Base-by-base conservation (phyloP, 805 yeast genomes). In the Spathaspora sp. region DNA sequence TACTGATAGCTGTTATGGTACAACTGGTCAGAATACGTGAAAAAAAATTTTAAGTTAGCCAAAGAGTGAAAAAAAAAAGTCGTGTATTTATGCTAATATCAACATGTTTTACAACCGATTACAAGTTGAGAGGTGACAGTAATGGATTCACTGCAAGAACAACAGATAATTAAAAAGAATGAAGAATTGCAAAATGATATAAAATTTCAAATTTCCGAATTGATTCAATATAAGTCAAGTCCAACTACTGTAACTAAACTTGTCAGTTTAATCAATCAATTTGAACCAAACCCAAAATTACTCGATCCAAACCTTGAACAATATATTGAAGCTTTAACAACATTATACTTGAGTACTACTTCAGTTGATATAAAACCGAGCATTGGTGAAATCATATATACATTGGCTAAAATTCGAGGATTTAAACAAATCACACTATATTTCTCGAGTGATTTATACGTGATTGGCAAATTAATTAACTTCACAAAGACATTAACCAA, bases 371-470 rank as follows among this genome's bases (percentile, higher is more conserved):
- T 54, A 17, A 35, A 49, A n/a, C 46, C 31, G 4, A 26, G 42
- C 14, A 49, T 70, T 9, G 67, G 70, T 3, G 61, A 68, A 32
- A 61, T 82, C 0, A 72, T 86, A 47, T 91, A 90, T 64, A 72
- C 70, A 7, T 66, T 90, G 17, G 69, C 84, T 23, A 89, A 87
- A 60, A 77, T 89, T 7, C 69, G 93, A 42, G 87, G 89, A 0
- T 70, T 81, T 56, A 88, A 87, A 64, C 71, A 77, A 12, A 71
- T 87, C 2, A 67, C 81, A n/a, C 76, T 76, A 52, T 80, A 80
- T 65, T 75, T 89, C 47, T 74, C 84, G 1, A 81, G 86, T 28
- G 85, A 87, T 49, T 79, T 87, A 1, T 68, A 73, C 50, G 59
- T 79, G 14, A 63, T 89, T 6, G 72, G 76, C 0, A 52, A 56